These are phyloP conservation scores for Dicorynia guianensis DNA, from an alignment of 306 rosid genomes.

Conservation along the genomic window DNA sequence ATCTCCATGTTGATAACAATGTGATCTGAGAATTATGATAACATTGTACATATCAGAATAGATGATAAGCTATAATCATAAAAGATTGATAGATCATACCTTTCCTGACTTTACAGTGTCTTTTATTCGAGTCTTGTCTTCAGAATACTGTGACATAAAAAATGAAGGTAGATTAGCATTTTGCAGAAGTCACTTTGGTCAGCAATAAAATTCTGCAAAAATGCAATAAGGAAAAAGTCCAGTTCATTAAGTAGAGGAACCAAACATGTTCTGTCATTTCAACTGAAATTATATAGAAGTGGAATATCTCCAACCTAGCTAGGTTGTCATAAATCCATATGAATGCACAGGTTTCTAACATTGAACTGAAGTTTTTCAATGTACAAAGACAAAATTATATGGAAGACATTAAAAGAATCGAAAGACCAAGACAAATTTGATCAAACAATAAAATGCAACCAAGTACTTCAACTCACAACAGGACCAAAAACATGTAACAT, in stretches of 20 bases:
- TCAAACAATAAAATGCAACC: slow-evolving; percentile 12
- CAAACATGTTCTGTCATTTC: not conserved
- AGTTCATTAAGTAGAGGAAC: not conserved
- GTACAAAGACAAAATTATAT: not conserved
- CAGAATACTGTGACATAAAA: slow-evolving; percentile 68
- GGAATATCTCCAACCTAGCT: not conserved
- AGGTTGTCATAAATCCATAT: slow-evolving; percentile 14
- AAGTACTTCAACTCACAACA: slow-evolving; percentile 18
- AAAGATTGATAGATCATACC: slow-evolving; percentile 57
- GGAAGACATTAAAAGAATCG: slow-evolving; percentile 12
- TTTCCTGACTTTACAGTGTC: slow-evolving; percentile 83
- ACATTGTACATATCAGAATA: slow-evolving; percentile 36
- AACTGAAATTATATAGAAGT: slow-evolving; percentile 5
- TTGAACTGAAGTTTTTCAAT: slow-evolving; percentile 21
- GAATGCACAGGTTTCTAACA: not conserved
- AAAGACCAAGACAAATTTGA: not conserved
- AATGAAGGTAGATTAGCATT: slow-evolving; percentile 29
- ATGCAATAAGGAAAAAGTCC: slow-evolving; percentile 25
- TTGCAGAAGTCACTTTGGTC: slow-evolving; percentile 29
- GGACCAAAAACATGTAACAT: slow-evolving; percentile 19
- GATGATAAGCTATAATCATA: slow-evolving; percentile 34
- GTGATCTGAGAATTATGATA: slow-evolving; percentile 56
- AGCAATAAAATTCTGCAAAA: slow-evolving; percentile 13
- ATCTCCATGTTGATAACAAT: slow-evolving; percentile 65
- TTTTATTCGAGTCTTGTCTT: slow-evolving; percentile 74